phyloP scores from a whole-genome alignment of 2,329 filamentous ascomycete genomes.

The Fusarium beomiforme region DNA sequence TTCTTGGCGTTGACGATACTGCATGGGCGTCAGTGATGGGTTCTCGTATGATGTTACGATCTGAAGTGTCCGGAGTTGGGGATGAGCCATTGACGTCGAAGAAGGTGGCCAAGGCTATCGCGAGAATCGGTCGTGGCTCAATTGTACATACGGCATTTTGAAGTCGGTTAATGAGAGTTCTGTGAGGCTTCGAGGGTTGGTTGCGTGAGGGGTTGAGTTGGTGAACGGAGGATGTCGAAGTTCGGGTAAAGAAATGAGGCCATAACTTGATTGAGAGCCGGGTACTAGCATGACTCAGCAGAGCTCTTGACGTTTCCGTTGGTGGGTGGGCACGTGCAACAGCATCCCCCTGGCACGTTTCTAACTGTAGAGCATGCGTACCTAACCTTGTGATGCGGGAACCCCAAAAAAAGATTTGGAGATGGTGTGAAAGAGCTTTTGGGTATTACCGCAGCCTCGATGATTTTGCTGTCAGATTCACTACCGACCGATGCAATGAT shows the following conservation, averaged over 20 bases:
- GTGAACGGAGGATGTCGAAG: conserved; percentile 44
- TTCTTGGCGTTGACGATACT: conserved; percentile 78
- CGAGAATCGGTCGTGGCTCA: conserved; percentile 17
- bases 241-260: conserved; percentile 52
- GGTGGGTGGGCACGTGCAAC: conserved; percentile 35
- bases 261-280: conserved; percentile 50
- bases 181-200: conserved; percentile 34
- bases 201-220: conserved; percentile 39
- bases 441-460: neutral
- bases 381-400: conserved; percentile 9
- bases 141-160: conserved; percentile 56
- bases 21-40: conserved; percentile 42
- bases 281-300: conserved; percentile 50
- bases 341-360: neutral
- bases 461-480: neutral
- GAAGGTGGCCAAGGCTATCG: conserved; percentile 11
- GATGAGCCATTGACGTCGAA: conserved; percentile 42
- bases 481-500: conserved; percentile 36
- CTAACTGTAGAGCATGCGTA: neutral
- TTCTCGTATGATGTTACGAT: conserved; percentile 42
- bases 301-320: conserved; percentile 33
- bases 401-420: conserved; percentile 28
- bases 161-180: conserved; percentile 40
- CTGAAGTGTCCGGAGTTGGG: conserved; percentile 12
- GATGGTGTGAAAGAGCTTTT: conserved; percentile 3